A percentile compares a stretch with the other conserved stretches of the same genome.
phyloP scores from a whole-genome alignment of 2,329 filamentous ascomycete genomes.

The Aciculosporium take region DNA sequence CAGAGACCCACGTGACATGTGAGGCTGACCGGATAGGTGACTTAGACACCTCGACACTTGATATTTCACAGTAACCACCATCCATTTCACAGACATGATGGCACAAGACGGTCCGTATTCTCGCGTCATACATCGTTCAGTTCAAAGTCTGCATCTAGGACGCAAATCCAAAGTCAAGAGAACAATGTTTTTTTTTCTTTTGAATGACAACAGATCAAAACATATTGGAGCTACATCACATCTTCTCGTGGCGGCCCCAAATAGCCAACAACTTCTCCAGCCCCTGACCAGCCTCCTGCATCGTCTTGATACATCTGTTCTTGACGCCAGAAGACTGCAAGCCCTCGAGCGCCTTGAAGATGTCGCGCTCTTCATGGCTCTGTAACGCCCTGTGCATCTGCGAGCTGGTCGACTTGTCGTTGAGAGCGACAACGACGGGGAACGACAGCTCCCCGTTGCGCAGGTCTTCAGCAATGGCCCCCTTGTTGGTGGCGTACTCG shows the following conservation, averaged over 20 bases:
- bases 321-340: conserved; percentile 6
- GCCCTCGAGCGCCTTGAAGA: conserved; percentile 4
- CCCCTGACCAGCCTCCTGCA: conserved; percentile 6
- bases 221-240: neutral
- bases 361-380: conserved; percentile 2
- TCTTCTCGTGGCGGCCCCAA: conserved; percentile 8
- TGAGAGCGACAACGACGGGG: conserved; percentile 8
- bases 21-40: too few relatives aligned
- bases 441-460: conserved; percentile 8
- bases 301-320: conserved; percentile 6
- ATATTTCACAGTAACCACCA: too few relatives aligned
- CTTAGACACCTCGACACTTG: too few relatives aligned
- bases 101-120: too few relatives aligned
- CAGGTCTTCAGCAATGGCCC: conserved; percentile 7
- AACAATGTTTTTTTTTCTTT: too few relatives aligned
- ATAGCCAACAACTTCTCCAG: conserved; percentile 7
- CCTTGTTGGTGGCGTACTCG: conserved; percentile 8
- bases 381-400: conserved; percentile 4
- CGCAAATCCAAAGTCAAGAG: too few relatives aligned
- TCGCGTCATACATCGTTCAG: too few relatives aligned
- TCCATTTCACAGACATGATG: too few relatives aligned
- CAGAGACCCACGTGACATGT: too few relatives aligned
- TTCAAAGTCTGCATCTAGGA: too few relatives aligned
- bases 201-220: too few relatives aligned
- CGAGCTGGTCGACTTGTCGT: neutral